A percentile compares a stretch with the other conserved stretches of the same genome.
These are phyloP conservation scores for Brettanomyces nanus DNA, from an alignment of 805 yeast species.

Conservation along the genomic window DNA sequence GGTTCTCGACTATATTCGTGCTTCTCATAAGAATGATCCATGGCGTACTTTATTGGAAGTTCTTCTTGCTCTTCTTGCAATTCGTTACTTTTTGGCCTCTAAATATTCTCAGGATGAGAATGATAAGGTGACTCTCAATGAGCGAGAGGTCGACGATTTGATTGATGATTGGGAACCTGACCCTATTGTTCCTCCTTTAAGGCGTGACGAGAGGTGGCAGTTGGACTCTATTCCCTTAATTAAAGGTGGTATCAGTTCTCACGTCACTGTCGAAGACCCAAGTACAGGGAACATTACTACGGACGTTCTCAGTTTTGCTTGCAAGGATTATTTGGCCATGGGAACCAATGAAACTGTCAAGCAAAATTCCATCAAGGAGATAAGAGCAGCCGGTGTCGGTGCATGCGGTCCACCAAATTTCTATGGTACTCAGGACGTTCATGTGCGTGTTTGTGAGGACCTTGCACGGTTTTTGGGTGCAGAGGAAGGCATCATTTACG, in stretches of 20 bases:
- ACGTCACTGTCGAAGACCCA: constrained; percentile 25
- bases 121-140: constrained; percentile 52
- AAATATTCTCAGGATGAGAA: constrained; percentile 70
- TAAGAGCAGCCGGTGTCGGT: constrained; percentile 81
- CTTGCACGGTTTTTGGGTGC: constrained; percentile 69
- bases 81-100: constrained; percentile 72
- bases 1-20: constrained; percentile 61
- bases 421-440: constrained; percentile 92
- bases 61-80: constrained; percentile 68
- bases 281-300: constrained; percentile 16
- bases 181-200: constrained; percentile 56
- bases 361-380: constrained; percentile 46
- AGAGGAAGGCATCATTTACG: constrained; percentile 75
- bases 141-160: constrained; percentile 68
- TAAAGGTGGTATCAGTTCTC: constrained; percentile 40
- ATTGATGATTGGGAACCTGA: constrained; percentile 91
- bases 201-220: constrained; percentile 51
- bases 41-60: constrained; percentile 79
- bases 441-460: constrained; percentile 67
- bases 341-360: constrained; percentile 39
- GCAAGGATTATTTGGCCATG: constrained; percentile 64
- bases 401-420: constrained; percentile 98
- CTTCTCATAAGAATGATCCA: constrained; percentile 92
- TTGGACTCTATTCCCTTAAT: constrained; percentile 56
- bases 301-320: constrained; percentile 56